Percentiles rank a stretch among this genome's conserved stretches.
Evolutionary conservation across 2,329 filamentous ascomycete species (phyloP).

Genomic region (Calonectria pseudoturangicola): DNA sequence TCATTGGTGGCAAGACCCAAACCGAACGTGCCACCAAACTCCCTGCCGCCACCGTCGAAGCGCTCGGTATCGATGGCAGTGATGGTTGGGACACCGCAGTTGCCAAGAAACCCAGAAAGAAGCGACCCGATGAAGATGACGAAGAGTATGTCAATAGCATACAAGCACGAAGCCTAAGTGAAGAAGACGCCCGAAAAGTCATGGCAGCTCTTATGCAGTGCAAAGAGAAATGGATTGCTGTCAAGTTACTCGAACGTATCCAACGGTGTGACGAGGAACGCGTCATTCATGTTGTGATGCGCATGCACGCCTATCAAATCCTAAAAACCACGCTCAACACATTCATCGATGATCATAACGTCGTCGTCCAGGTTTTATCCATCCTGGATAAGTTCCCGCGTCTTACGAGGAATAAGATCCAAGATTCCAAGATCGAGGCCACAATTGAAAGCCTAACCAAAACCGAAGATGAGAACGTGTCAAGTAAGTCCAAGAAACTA

Average conservation of each 20-base stretch:
- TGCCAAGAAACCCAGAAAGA: conserved; percentile 92
- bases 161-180: conserved; percentile 85
- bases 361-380: conserved; percentile 91
- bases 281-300: conserved; percentile 90
- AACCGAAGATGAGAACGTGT: conserved; percentile 84
- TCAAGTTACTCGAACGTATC: conserved; percentile 93
- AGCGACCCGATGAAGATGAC: conserved; percentile 92
- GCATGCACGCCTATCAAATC: conserved; percentile 98
- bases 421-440: conserved; percentile 94
- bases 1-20: conserved; percentile 98
- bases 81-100: conserved; percentile 95
- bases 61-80: conserved; percentile 93
- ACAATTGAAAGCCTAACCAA: conserved; percentile 81
- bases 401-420: conserved; percentile 96
- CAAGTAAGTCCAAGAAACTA: conserved; percentile 81
- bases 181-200: conserved; percentile 91
- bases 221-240: conserved; percentile 99
- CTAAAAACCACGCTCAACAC: conserved; percentile 89
- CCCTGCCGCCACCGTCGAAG: conserved; percentile 91
- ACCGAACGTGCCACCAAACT: conserved; percentile 96
- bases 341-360: conserved; percentile 92
- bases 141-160: conserved; percentile 97
- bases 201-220: conserved; percentile 98
- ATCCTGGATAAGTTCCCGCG: conserved; percentile 93
- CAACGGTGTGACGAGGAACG: conserved; percentile 90